A percentile compares a stretch with the other conserved stretches of the same genome.
Conservation (phyloP, 352 stramenopile genomes). For the Pythium coloratum region DNA sequence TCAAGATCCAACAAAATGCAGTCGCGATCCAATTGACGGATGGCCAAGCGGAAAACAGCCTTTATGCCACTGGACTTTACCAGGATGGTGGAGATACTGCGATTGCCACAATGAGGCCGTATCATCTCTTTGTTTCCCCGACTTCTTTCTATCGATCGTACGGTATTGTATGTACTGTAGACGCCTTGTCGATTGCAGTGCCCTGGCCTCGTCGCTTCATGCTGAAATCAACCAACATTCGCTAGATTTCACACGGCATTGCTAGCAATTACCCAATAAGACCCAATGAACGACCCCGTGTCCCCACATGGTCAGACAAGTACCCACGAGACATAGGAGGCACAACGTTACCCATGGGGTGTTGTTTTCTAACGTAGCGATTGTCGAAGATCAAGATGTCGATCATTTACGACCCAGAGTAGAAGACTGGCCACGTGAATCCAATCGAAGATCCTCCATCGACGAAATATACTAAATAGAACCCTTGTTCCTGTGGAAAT, state of each 20-base stretch:
- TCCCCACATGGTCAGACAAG: neutral
- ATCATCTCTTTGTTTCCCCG: too few relatives aligned
- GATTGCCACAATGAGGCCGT: too few relatives aligned
- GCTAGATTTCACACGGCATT: neutral
- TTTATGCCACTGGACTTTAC: neutral
- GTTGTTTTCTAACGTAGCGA: neutral
- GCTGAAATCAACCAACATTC: neutral
- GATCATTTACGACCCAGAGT: too few relatives aligned
- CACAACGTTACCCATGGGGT: neutral
- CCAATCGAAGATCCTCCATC: too few relatives aligned
- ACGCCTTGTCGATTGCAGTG: neutral
- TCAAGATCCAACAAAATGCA: neutral
- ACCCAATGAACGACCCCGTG: neutral
- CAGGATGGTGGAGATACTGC: too few relatives aligned
- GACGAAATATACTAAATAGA: too few relatives aligned
- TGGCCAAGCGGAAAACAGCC: neutral
- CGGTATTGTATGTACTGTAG: neutral
- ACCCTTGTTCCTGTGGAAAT: too few relatives aligned
- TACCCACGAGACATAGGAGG: constrained; percentile 3
- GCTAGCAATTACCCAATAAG: neutral
- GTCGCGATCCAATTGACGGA: neutral
- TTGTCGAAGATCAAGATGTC: neutral
- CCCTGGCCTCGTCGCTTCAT: neutral
- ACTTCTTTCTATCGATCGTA: neutral
- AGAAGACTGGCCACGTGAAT: too few relatives aligned